A percentile compares a stretch with the other conserved stretches of the same genome.
Evolutionary conservation across 2,329 filamentous ascomycete species (phyloP).

Genomic region (Colletotrichum paranaense): DNA sequence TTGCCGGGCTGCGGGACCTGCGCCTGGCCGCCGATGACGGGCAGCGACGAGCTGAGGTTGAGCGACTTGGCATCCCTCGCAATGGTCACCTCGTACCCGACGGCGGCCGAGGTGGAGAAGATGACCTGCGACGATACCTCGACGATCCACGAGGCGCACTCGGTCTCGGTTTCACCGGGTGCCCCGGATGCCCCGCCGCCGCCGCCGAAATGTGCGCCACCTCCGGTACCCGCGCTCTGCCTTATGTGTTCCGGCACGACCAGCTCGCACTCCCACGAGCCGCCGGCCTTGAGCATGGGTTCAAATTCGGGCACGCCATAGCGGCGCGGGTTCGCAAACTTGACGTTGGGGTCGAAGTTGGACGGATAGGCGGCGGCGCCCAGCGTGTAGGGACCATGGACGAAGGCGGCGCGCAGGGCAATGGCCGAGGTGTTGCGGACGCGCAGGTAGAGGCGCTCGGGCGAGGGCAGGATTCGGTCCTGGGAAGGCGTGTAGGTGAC

Average conservation of each 20-base stretch:
- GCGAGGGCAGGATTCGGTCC: slow-evolving; percentile 91
- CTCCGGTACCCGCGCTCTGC: slow-evolving; percentile 66
- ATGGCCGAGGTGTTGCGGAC: slow-evolving; percentile 94
- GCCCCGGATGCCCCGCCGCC: slow-evolving; percentile 38
- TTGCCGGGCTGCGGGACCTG: slow-evolving; percentile 74
- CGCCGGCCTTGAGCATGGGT: slow-evolving; percentile 94
- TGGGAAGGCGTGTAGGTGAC: slow-evolving; percentile 90
- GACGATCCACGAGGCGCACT: slow-evolving; percentile 85
- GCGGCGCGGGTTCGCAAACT: slow-evolving; percentile 74
- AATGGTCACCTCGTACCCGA: slow-evolving; percentile 88
- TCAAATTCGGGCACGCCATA: slow-evolving; percentile 92
- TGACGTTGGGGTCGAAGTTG: slow-evolving; percentile 84
- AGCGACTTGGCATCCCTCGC: slow-evolving; percentile 88
- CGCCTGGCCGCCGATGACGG: slow-evolving; percentile 55
- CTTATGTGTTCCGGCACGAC: slow-evolving; percentile 83
- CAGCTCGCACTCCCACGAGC: slow-evolving; percentile 84
- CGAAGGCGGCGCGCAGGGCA: slow-evolving; percentile 91
- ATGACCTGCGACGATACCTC: slow-evolving; percentile 94
- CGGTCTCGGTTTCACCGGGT: slow-evolving; percentile 53
- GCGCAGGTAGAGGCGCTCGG: slow-evolving; percentile 82
- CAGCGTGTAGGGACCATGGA: slow-evolving; percentile 94
- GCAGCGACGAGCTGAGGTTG: slow-evolving; percentile 66
- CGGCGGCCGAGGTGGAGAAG: slow-evolving; percentile 89
- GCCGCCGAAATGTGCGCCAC: slow-evolving; percentile 58
- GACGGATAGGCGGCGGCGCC: slow-evolving; percentile 88